These are phyloP conservation scores for Pontederia crassipes DNA, from an alignment of 176 grass and related monocot genomes.

Conservation along the genomic window DNA sequence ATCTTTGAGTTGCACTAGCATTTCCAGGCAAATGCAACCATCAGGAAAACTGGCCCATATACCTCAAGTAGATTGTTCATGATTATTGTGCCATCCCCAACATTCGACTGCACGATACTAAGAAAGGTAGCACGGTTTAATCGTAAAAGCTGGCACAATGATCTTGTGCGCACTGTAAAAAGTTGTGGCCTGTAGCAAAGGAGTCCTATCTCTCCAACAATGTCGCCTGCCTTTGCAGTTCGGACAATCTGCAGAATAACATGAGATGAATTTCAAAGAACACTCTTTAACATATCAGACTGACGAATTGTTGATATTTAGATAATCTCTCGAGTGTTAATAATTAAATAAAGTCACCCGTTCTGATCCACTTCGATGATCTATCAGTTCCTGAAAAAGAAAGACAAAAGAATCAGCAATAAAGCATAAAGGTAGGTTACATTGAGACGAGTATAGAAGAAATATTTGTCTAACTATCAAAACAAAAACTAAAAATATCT, in stretches of 20 bases:
- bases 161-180: constrained; percentile 84
- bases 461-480: constrained; percentile 2
- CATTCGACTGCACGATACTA: constrained; percentile 79
- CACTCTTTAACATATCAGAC: too few relatives aligned
- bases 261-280: not conserved
- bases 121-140: constrained; percentile 78
- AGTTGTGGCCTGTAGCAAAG: constrained; percentile 93
- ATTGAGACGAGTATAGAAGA: not conserved
- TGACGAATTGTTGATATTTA: too few relatives aligned
- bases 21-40: not conserved
- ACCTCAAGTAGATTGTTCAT: constrained; percentile 95
- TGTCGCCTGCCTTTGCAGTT: constrained; percentile 52
- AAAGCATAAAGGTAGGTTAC: not conserved
- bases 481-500: not conserved
- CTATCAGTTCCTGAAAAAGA: constrained; percentile 67
- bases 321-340: not conserved
- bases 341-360: constrained; percentile 16
- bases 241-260: constrained; percentile 33
- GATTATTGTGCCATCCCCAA: constrained; percentile 83
- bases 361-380: constrained; percentile 36
- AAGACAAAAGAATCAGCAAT: constrained; percentile 23
- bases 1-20: too few relatives aligned
- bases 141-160: constrained; percentile 76
- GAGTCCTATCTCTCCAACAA: constrained; percentile 91
- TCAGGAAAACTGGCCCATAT: constrained; percentile 3